phyloP scores from a whole-genome alignment of 2,329 filamentous ascomycete genomes.

The Sordariomycetes sp. region DNA sequence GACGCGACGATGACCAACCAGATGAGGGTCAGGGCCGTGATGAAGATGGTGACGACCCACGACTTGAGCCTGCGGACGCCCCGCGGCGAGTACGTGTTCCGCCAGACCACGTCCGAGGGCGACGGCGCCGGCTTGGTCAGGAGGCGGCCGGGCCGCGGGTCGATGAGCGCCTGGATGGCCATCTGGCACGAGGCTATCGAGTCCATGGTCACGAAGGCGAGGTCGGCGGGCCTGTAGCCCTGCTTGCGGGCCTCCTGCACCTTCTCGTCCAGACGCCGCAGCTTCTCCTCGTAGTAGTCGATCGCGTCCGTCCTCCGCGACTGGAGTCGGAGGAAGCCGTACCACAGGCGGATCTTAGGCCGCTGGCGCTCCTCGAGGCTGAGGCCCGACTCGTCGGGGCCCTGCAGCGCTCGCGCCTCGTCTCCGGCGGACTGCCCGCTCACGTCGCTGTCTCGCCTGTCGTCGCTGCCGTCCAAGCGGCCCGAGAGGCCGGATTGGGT shows the following conservation, averaged over 20 bases:
- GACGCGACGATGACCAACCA: conserved; percentile 78
- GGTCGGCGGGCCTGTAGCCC: conserved; percentile 65
- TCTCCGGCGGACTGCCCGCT: not conserved
- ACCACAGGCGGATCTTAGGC: conserved; percentile 66
- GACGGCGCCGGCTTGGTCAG: conserved; percentile 79
- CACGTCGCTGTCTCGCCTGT: not conserved
- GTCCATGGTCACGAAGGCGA: conserved; percentile 97
- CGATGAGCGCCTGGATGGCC: conserved; percentile 89
- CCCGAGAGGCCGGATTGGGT: conserved; percentile 19
- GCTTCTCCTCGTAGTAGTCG: conserved; percentile 83
- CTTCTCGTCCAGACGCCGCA: conserved; percentile 67
- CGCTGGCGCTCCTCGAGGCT: conserved; percentile 31
- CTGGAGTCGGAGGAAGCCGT: conserved; percentile 63
- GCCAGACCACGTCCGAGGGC: conserved; percentile 89
- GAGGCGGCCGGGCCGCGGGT: conserved; percentile 77
- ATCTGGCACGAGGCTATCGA: conserved; percentile 88
- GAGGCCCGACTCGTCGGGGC: conserved; percentile 9
- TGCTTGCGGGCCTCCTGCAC: conserved; percentile 62
- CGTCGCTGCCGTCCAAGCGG: conserved; percentile 6
- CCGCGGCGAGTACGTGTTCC: conserved; percentile 77
- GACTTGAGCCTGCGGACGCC: conserved; percentile 63
- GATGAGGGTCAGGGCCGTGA: conserved; percentile 72
- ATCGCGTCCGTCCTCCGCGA: conserved; percentile 77
- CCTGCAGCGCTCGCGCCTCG: not conserved
- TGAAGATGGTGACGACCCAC: conserved; percentile 76